Evolutionary conservation across 345 rosid genomes (phyloP), one percentile per base, ranked within the genome.

Genomic region (Clausena lansium): DNA sequence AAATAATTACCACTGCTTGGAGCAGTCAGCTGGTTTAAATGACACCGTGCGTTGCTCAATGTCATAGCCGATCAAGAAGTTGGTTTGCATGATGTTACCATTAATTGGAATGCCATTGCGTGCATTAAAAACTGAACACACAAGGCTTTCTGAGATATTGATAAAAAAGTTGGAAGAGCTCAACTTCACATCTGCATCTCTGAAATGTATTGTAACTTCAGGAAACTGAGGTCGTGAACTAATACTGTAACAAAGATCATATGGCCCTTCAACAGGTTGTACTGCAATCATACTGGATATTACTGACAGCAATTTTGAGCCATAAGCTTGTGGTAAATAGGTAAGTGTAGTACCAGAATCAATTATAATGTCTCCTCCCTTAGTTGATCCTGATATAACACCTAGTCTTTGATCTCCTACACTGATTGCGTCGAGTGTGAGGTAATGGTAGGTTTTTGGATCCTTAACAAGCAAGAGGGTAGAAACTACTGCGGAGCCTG

Each of bases 281-380:
- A 77, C 81, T 0, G 52, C 20, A 25, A 86, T 84, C 2, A 10
- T 35, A 0, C 45, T 59, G 5, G 62, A 63, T 2, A 86, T 77
- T 6, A 81, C 82, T 3, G 81, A 11, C 1, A 71, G 76, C 74
- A 89, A 14, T 19, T 62, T 30, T 8, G 61, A 11, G 69, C 60
- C 81, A 36, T 84, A 86, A 5, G 71, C 84, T 1, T 47, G 15
- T 0, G 88, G 89, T 0, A 87, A 58, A 1, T 86, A 9, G 1
- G 93, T 89, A n/a, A 84, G 60, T 3, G 94, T 87, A 4, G 90
- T 88, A 9, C 98, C 93, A 0, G n/a, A n/a, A n/a, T n/a, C n/a
- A n/a, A n/a, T n/a, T n/a, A n/a, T n/a, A n/a, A n/a, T n/a, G n/a
- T 90, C 88, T 6, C 91, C 94, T 1, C 70, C 60, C 6, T 27